These are phyloP conservation scores for Bjerkandera adusta DNA, from an alignment of 1,284 basidiomycete genomes.

Conservation along the genomic window DNA sequence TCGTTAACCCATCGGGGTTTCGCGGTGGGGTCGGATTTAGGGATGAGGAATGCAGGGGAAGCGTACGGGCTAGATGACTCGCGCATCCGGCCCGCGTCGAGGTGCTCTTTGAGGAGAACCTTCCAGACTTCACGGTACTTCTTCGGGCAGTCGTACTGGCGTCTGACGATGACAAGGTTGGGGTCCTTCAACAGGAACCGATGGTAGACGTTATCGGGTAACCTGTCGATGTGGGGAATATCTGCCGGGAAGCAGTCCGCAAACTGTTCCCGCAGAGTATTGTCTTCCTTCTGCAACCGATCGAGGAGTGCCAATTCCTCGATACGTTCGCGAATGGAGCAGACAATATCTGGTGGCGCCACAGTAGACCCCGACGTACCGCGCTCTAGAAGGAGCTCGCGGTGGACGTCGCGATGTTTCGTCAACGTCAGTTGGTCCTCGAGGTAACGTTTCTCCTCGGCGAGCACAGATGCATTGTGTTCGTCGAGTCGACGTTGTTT, in stretches of 20 bases:
- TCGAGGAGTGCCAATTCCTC: not conserved
- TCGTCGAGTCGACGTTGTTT: not conserved
- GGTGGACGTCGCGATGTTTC: not conserved
- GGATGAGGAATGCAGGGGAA: conserved; percentile 37
- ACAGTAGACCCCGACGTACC: not conserved
- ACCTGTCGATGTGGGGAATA: conserved; percentile 18
- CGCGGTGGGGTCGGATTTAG: conserved; percentile 34
- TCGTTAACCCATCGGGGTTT: conserved; percentile 40
- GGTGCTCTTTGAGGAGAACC: conserved; percentile 15
- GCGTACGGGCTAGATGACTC: conserved; percentile 20
- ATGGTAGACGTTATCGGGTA: conserved; percentile 20
- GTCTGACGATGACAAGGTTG: conserved; percentile 14
- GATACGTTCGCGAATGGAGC: not conserved
- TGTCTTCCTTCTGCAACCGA: not conserved
- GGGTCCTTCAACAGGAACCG: conserved; percentile 22
- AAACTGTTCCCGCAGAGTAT: not conserved
- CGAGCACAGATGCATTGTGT: too few relatives aligned
- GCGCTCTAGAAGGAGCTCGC: not conserved
- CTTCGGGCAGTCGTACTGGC: conserved; percentile 20
- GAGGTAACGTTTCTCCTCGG: not conserved
- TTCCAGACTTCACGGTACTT: conserved; percentile 22
- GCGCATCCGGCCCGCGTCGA: conserved; percentile 20
- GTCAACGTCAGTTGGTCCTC: not conserved
- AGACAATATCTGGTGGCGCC: not conserved
- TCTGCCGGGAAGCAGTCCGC: conserved; percentile 14